These are phyloP conservation scores for Prunus padus DNA, from an alignment of 306 rosid genomes.

Conservation along the genomic window DNA sequence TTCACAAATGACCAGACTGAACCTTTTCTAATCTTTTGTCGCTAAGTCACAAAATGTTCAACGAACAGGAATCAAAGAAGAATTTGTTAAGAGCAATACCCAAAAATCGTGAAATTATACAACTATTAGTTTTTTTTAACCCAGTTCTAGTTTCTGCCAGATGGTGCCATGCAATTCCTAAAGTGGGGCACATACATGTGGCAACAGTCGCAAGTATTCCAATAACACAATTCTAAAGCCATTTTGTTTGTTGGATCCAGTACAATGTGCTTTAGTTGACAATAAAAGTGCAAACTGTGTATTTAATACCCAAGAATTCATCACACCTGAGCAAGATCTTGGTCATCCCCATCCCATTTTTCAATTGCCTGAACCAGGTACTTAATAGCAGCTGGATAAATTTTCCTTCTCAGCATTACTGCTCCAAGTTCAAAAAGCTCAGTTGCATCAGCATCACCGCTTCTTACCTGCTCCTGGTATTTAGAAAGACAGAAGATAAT, in stretches of 20 bases:
- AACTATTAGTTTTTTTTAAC: background rate
- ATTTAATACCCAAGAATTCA: background rate
- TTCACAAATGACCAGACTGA: background rate
- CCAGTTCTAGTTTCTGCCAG: too few species aligned
- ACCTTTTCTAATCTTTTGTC: background rate
- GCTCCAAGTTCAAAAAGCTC: conserved; percentile 97
- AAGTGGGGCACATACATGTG: too few species aligned
- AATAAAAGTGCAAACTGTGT: background rate
- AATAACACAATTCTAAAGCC: background rate
- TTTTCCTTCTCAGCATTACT: conserved; percentile 93
- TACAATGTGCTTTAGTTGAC: background rate
- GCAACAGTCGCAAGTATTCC: background rate
- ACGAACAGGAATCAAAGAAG: background rate
- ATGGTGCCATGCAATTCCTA: too few species aligned
- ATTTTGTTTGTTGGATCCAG: background rate
- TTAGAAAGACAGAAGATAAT: background rate
- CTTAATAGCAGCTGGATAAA: conserved; percentile 90
- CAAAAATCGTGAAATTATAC: background rate
- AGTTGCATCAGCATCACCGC: conserved; percentile 91
- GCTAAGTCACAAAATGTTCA: background rate
- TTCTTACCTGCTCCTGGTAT: conserved; percentile 89
- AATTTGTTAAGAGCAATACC: background rate
- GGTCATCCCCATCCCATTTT: conserved; percentile 95
- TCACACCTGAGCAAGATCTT: conserved; percentile 91
- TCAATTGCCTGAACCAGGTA: conserved; percentile 88